A percentile compares a stretch with the other conserved stretches of the same genome.
Evolutionary conservation across 2,329 filamentous ascomycete genomes (phyloP).

Genomic region (Sarocladiaceae sp.): DNA sequence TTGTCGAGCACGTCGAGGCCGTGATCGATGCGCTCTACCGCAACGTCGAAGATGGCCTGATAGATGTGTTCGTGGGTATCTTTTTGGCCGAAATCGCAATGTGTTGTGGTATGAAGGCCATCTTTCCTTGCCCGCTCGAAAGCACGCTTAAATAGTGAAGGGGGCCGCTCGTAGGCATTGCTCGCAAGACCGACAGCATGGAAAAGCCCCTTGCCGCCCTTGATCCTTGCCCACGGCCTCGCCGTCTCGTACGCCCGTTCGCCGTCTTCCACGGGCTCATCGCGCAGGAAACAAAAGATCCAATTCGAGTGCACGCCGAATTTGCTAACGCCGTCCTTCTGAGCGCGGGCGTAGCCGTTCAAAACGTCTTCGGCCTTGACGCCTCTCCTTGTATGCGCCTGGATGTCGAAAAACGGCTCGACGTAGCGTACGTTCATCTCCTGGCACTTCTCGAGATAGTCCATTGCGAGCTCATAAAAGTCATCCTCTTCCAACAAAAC

Average conservation of each 20-base stretch:
- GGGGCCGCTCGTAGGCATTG: constrained; percentile 39
- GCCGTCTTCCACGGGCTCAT: constrained; percentile 65
- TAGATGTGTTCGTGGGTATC: constrained; percentile 46
- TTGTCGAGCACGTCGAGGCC: constrained; percentile 60
- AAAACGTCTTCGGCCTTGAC: constrained; percentile 57
- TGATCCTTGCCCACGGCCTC: constrained; percentile 28
- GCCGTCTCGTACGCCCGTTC: constrained; percentile 49
- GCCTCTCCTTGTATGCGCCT: constrained; percentile 60
- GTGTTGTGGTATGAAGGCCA: constrained; percentile 39
- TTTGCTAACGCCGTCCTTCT: constrained; percentile 49
- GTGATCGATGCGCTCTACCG: constrained; percentile 64
- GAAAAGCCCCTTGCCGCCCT: constrained; percentile 29
- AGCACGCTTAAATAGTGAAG: constrained; percentile 34
- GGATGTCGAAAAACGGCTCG: constrained; percentile 74
- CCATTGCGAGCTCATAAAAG: constrained; percentile 64
- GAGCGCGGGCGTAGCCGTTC: constrained; percentile 53
- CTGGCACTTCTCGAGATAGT: constrained; percentile 60
- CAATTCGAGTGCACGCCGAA: constrained; percentile 58
- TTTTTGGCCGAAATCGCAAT: constrained; percentile 45
- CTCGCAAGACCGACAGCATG: constrained; percentile 40
- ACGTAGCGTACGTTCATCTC: constrained; percentile 57
- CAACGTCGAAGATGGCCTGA: constrained; percentile 53
- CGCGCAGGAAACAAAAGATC: constrained; percentile 65
- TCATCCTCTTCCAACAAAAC: constrained; percentile 59
- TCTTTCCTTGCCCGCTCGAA: constrained; percentile 30